A percentile compares a stretch with the other conserved stretches of the same genome.
Conservation (phyloP, 352 stramenopile genomes). For the Stramenopiles sp. region DNA sequence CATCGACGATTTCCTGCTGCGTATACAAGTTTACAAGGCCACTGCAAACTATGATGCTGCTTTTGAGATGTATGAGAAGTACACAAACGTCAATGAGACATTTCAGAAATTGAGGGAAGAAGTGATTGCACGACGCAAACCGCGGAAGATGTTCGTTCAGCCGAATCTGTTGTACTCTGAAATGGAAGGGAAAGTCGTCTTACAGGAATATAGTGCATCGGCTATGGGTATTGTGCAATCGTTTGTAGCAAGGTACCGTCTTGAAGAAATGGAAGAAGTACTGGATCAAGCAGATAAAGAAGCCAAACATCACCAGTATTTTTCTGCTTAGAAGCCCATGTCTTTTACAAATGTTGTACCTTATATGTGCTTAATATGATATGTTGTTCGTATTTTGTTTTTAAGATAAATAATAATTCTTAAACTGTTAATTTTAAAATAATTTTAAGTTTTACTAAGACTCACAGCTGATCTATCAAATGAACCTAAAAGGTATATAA, state of each 20-base stretch:
- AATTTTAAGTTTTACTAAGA: too few species aligned
- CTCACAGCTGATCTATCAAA: too few species aligned
- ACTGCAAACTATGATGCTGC: slow-evolving; percentile 20
- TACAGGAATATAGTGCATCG: not conserved
- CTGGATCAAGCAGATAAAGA: not conserved
- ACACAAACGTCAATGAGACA: slow-evolving; percentile 21
- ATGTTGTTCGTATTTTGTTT: too few species aligned
- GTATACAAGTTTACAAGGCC: slow-evolving; percentile 24
- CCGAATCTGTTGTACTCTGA: slow-evolving; percentile 14
- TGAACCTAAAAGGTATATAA: too few species aligned
- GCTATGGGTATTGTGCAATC: not conserved
- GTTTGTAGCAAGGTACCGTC: not conserved
- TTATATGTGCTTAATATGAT: too few species aligned
- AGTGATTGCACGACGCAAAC: slow-evolving; percentile 23
- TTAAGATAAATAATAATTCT: too few species aligned
- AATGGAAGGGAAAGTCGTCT: not conserved
- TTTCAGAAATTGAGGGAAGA: slow-evolving; percentile 20
- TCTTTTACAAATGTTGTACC: too few species aligned
- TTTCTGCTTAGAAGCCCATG: too few species aligned
- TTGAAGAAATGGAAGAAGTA: not conserved
- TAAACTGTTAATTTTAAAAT: too few species aligned
- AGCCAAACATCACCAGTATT: not conserved
- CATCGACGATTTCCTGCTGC: slow-evolving; percentile 18
- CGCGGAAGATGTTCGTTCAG: slow-evolving; percentile 23
- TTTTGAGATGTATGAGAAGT: slow-evolving; percentile 21